phyloP scores from a whole-genome alignment of 108 stramenopile genomes.

The Skeletonema potamos region DNA sequence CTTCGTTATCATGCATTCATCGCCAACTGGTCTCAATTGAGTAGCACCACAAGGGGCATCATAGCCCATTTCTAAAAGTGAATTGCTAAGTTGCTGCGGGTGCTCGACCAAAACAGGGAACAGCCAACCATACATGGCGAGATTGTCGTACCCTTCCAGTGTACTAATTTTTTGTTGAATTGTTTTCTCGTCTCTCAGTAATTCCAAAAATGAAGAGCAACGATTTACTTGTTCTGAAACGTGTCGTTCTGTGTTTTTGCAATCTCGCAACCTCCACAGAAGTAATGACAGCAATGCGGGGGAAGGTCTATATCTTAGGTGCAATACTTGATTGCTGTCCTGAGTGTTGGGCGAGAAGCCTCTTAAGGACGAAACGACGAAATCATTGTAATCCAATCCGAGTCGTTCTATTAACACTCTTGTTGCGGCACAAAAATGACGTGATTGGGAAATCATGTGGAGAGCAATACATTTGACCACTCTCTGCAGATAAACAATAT shows the following conservation, averaged over 20 bases:
- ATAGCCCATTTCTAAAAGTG: slow-evolving; percentile 46
- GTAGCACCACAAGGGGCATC: slow-evolving; percentile 73
- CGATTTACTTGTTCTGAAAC: slow-evolving; percentile 22
- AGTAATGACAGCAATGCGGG: slow-evolving; percentile 60
- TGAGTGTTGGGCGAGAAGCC: slow-evolving; percentile 48
- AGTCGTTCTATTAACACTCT: slow-evolving; percentile 20
- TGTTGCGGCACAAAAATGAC: slow-evolving; percentile 45
- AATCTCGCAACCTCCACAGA: slow-evolving; percentile 51
- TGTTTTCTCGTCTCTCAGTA: neutral
- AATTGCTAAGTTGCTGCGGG: slow-evolving; percentile 39
- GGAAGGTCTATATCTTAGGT: slow-evolving; percentile 63
- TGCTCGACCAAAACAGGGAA: slow-evolving; percentile 50
- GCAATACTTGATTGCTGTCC: slow-evolving; percentile 4
- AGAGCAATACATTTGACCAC: slow-evolving; percentile 48
- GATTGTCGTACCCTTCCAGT: slow-evolving; percentile 9
- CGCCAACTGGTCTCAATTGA: slow-evolving; percentile 57
- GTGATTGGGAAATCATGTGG: slow-evolving; percentile 51
- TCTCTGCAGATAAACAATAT: slow-evolving; percentile 41
- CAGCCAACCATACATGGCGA: slow-evolving; percentile 52
- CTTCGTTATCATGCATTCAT: neutral
- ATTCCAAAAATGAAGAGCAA: slow-evolving; percentile 17
- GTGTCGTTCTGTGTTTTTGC: slow-evolving; percentile 12
- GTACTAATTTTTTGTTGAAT: slow-evolving; percentile 13
- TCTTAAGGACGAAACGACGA: slow-evolving; percentile 57
- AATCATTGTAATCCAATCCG: slow-evolving; percentile 55